Evolutionary conservation across 108 stramenopile species (phyloP).

Genomic region (Cyclotella cryptica): DNA sequence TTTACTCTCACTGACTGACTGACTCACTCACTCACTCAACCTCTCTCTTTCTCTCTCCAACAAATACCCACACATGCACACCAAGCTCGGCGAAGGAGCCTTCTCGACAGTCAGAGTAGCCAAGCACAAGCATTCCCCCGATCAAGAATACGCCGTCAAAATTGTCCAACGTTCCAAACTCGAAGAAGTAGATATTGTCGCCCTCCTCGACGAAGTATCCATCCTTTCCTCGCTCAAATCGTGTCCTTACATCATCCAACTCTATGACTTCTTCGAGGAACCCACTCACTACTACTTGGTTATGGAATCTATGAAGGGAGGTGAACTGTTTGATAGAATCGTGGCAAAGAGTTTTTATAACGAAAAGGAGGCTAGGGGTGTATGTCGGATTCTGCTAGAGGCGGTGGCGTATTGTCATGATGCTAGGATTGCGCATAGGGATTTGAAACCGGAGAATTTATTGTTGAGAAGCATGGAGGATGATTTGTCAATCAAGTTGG

Average conservation of each 20-base stretch:
- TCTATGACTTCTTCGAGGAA: slow-evolving; percentile 89
- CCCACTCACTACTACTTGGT: slow-evolving; percentile 84
- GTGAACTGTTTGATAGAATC: slow-evolving; percentile 98
- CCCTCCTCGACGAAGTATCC: slow-evolving; percentile 83
- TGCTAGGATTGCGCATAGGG: slow-evolving; percentile 87
- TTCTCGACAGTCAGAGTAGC: slow-evolving; percentile 84
- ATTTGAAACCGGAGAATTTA: slow-evolving; percentile 96
- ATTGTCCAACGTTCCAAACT: slow-evolving; percentile 78
- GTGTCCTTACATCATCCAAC: slow-evolving; percentile 83
- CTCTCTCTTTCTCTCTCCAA: no score
- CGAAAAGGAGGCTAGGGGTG: slow-evolving; percentile 91
- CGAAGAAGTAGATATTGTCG: slow-evolving; percentile 79
- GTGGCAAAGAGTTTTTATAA: slow-evolving; percentile 91
- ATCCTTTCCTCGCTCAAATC: slow-evolving; percentile 82
- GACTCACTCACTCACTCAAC: no score
- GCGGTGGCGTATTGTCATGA: slow-evolving; percentile 87
- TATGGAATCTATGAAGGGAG: slow-evolving; percentile 92
- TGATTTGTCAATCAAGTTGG: slow-evolving; percentile 94
- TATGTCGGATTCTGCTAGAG: slow-evolving; percentile 79
- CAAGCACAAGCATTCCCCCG: slow-evolving; percentile 56
- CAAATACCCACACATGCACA: background rate
- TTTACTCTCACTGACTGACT: no score
- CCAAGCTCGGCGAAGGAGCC: slow-evolving; percentile 85
- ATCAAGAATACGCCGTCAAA: slow-evolving; percentile 71
- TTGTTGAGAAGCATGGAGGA: slow-evolving; percentile 80